A percentile compares a stretch with the other conserved stretches of the same genome.
These are phyloP conservation scores for Kwoniella botswanensis DNA, from an alignment of 768 basidiomycete genomes.

Conservation along the genomic window DNA sequence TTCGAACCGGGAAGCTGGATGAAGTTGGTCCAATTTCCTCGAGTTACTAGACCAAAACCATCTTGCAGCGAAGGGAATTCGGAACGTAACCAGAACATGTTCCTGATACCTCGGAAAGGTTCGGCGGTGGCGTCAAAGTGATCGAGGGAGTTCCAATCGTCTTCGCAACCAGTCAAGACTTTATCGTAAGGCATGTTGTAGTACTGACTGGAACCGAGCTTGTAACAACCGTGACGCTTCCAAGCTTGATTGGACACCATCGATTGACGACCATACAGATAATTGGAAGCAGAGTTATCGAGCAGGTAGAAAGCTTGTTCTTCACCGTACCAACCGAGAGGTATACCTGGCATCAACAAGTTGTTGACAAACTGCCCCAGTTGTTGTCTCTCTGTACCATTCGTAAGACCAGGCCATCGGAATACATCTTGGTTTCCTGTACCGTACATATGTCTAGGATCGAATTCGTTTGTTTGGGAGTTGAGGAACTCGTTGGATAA, in stretches of 20 bases:
- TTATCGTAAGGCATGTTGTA: constrained; percentile 89
- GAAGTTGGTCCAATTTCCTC: constrained; percentile 80
- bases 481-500: constrained; percentile 87
- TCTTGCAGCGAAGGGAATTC: constrained; percentile 79
- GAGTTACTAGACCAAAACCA: constrained; percentile 80
- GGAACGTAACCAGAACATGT: constrained; percentile 72
- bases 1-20: constrained; percentile 87
- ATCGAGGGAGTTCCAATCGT: constrained; percentile 90
- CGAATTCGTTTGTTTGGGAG: constrained; percentile 67
- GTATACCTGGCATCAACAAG: constrained; percentile 84
- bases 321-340: constrained; percentile 86
- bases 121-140: constrained; percentile 91
- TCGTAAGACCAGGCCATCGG: constrained; percentile 87
- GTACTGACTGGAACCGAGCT: constrained; percentile 86
- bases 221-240: constrained; percentile 92
- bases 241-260: constrained; percentile 84
- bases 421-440: constrained; percentile 95
- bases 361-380: constrained; percentile 78
- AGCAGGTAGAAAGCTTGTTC: constrained; percentile 84
- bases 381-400: constrained; percentile 77
- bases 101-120: constrained; percentile 72
- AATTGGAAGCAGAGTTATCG: constrained; percentile 88
- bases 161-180: constrained; percentile 77
- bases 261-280: constrained; percentile 85
- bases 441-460: constrained; percentile 88